phyloP scores from a whole-genome alignment of 169 alveolate genomes.

The Pseudocohnilembus persalinus region DNA sequence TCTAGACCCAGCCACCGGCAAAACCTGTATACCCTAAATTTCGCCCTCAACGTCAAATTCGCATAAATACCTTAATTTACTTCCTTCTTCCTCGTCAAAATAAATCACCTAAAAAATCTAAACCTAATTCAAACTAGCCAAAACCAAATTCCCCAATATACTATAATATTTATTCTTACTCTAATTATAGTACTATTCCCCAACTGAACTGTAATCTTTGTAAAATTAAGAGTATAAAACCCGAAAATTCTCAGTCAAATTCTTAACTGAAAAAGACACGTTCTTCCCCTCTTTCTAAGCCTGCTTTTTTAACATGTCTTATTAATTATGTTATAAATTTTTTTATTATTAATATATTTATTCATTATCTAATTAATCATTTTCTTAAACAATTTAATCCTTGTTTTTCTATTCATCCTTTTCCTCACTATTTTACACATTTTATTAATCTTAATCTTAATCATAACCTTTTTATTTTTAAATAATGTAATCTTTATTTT shows the following conservation, averaged over 20 bases:
- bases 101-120: background rate
- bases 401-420: no score
- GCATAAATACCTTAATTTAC: background rate
- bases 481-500: no score
- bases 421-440: no score
- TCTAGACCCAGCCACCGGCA: background rate
- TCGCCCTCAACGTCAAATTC: background rate
- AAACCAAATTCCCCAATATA: background rate
- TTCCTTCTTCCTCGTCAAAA: background rate
- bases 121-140: background rate
- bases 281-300: background rate
- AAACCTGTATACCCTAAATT: background rate
- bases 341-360: no score
- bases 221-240: background rate
- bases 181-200: background rate
- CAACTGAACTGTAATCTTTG: background rate
- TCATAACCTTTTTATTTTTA: no score
- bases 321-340: no score
- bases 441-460: no score
- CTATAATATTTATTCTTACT: background rate
- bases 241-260: background rate
- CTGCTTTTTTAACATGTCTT: no score
- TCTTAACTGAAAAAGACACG: background rate
- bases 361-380: no score
- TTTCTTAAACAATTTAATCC: no score